Conservation (phyloP, 805 yeast genomes). For the Naumovozyma baii region DNA sequence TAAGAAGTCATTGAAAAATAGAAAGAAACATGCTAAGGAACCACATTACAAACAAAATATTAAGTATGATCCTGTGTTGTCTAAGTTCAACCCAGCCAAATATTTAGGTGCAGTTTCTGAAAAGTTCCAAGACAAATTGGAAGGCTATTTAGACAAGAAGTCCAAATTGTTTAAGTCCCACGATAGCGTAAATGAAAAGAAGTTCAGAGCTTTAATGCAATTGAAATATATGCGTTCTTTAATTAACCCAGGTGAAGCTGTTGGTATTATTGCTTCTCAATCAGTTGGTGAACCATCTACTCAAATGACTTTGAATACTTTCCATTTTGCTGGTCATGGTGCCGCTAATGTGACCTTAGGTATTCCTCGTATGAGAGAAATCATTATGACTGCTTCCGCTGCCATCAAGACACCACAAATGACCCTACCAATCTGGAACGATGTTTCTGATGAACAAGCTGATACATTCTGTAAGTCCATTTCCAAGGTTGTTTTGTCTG, state of each 20-base stretch:
- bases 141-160: conserved; percentile 51
- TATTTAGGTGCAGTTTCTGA: conserved; percentile 91
- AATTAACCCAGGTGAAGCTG: conserved; percentile 94
- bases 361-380: conserved; percentile 99
- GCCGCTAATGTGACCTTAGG: conserved; percentile 99
- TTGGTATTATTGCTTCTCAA: conserved; percentile 96
- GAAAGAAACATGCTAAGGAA: conserved; percentile 50
- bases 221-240: conserved; percentile 94
- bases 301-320: conserved; percentile 94
- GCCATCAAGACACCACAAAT: conserved; percentile 97
- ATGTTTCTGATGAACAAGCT: conserved; percentile 78
- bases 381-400: conserved; percentile 97
- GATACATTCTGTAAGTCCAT: conserved; percentile 88
- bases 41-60: conserved; percentile 53
- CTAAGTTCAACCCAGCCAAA: conserved; percentile 79
- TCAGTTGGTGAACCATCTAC: conserved; percentile 99
- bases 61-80: conserved; percentile 81
- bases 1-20: conserved; percentile 69
- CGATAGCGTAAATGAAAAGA: conserved; percentile 49
- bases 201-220: conserved; percentile 94
- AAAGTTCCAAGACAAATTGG: conserved; percentile 72
- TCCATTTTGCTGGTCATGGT: conserved; percentile 99
- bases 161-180: conserved; percentile 45
- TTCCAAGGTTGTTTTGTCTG: conserved; percentile 75
- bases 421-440: conserved; percentile 77